Evolutionary conservation across 345 rosid species (phyloP), one percentile per base, ranked within the genome.

Genomic region (Pseudoturritis turrita): DNA sequence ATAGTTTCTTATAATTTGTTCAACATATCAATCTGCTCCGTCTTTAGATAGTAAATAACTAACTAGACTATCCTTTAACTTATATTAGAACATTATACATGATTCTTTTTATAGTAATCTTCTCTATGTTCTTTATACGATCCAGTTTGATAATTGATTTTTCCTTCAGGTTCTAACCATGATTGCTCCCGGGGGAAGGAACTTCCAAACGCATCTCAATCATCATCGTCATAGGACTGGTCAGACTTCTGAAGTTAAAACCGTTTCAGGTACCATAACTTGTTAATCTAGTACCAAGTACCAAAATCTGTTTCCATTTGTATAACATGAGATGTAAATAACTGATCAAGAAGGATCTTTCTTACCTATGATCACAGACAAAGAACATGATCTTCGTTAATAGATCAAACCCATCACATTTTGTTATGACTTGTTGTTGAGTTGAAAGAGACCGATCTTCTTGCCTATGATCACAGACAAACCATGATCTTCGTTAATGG

Each of bases 111-210:
- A 62, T 6, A 28, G 17, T 41, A 26, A 15, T 23, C 37, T 25
- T 43, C 1, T n/a, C 52, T 15, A 11, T 39, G 5, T 37, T 25
- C 14, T 53, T 45, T 21, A 33, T 15, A 26, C 28, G 2, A 17
- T 6, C 41, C 51, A 40, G 6, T 40, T 28, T 37, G 4, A 49
- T 22, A 14, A 35, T 43, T 45, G 57, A 35, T n/a, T 49, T n/a
- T 52, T 39, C 2, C 49, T 69, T 69, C 56, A 69, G 65, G 64
- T 31, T 56, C 63, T 21, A 31, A 40, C 56, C 73, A 56, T 13
- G 46, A 56, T 21, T 9, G 10, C 18, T 31, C 36, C 43, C 44
- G 35, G 44, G 19, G 44, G 64, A 68, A 68, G 17, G 29, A 8
- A 31, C 33, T 68, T 29, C 54, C 50, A 67, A 26, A 68, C 33